A percentile compares a stretch with the other conserved stretches of the same genome.
phyloP scores from a whole-genome alignment of 768 basidiomycete genomes.

The Boletus sp. region DNA sequence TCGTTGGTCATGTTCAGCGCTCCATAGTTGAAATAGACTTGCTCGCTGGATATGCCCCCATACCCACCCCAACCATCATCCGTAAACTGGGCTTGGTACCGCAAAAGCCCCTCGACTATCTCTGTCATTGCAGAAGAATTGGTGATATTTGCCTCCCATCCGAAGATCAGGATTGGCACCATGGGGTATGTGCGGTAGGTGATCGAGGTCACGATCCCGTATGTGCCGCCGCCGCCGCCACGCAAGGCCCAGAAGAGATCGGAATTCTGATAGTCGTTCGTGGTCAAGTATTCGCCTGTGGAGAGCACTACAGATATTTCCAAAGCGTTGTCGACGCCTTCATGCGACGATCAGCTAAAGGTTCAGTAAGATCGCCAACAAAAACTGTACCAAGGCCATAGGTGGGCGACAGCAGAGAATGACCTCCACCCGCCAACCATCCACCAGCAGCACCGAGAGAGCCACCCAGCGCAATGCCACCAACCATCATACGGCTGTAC shows the following conservation, averaged over 20 bases:
- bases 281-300: constrained; percentile 36
- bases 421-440: constrained; percentile 47
- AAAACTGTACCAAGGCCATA: constrained; percentile 43
- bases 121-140: constrained; percentile 25
- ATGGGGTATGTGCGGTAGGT: constrained; percentile 43
- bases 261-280: constrained; percentile 38
- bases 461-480: constrained; percentile 42
- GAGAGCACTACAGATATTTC: constrained; percentile 45
- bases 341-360: background rate
- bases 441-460: constrained; percentile 48
- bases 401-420: constrained; percentile 37
- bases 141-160: constrained; percentile 31
- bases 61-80: constrained; percentile 48
- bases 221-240: constrained; percentile 49
- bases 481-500: constrained; percentile 41
- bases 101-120: constrained; percentile 35
- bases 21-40: constrained; percentile 1
- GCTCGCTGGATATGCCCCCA: background rate
- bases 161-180: constrained; percentile 30
- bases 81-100: constrained; percentile 33
- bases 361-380: background rate
- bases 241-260: constrained; percentile 55
- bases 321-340: constrained; percentile 47
- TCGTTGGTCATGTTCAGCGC: constrained; percentile 35
- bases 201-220: constrained; percentile 43